Conservation (phyloP, 345 rosid species). For the Iberis pinnata region DNA sequence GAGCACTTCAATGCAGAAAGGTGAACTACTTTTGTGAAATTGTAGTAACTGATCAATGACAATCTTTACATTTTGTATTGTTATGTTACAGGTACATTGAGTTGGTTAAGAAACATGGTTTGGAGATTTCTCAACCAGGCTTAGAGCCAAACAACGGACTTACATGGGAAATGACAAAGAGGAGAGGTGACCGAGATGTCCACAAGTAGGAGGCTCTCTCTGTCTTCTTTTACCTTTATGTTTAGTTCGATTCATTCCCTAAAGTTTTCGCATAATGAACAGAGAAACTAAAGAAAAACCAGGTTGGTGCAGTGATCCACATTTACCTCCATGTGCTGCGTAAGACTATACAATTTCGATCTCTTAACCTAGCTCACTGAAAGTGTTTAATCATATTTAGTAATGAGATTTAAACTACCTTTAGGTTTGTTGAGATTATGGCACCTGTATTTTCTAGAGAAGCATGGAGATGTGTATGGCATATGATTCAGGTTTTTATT, state of each 20-base stretch:
- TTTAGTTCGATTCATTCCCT: not conserved
- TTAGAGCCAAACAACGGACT: constrained; percentile 86
- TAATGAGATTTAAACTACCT: constrained; percentile 17
- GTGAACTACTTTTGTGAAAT: constrained; percentile 31
- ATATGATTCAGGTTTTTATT: constrained; percentile 78
- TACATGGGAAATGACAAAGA: constrained; percentile 97
- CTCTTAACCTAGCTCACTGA: not conserved
- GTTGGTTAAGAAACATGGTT: constrained; percentile 78
- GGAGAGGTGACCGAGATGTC: constrained; percentile 80
- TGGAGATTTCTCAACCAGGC: constrained; percentile 95
- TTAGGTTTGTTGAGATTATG: constrained; percentile 97
- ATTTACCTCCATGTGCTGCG: constrained; percentile 97
- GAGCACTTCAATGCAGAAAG: constrained; percentile 82
- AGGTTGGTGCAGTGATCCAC: constrained; percentile 86
- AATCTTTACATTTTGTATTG: constrained; percentile 7
- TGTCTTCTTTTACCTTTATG: not conserved
- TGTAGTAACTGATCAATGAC: constrained; percentile 8
- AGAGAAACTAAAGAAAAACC: constrained; percentile 77
- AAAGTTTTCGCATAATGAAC: constrained; percentile 25
- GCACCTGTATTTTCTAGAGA: constrained; percentile 89
- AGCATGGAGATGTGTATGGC: constrained; percentile 99
- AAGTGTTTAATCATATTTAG: not conserved
- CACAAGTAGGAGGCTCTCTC: constrained; percentile 68
- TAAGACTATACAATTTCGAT: constrained; percentile 24
- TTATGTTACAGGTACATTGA: constrained; percentile 53